Conservation (phyloP, 345 rosid species). For the Salix purpurea region DNA sequence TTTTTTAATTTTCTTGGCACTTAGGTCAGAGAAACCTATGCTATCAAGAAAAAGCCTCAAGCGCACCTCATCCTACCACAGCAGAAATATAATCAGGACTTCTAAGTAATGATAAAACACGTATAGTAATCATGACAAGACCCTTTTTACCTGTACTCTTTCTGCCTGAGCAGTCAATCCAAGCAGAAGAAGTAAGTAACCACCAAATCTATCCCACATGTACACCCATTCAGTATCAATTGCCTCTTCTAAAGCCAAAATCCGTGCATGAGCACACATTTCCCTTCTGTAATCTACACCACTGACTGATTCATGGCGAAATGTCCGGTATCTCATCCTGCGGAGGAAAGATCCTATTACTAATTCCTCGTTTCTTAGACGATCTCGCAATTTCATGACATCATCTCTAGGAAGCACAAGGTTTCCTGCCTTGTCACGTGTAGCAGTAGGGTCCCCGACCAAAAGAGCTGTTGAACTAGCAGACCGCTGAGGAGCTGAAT, state of each 20-base stretch:
- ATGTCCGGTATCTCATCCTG: constrained; percentile 58
- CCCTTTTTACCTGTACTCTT: constrained; percentile 71
- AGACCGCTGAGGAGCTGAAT: constrained; percentile 98
- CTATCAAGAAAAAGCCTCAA: constrained; percentile 96
- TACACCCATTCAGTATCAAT: constrained; percentile 99
- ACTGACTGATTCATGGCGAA: constrained; percentile 50
- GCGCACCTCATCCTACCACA: constrained; percentile 90
- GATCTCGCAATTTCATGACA: constrained; percentile 95
- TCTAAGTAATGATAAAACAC: constrained; percentile 3
- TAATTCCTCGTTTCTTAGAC: constrained; percentile 89
- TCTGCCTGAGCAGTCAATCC: constrained; percentile 99
- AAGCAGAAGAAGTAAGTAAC: constrained; percentile 85
- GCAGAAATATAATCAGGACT: neutral
- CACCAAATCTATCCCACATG: constrained; percentile 99
- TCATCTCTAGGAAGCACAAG: constrained; percentile 98
- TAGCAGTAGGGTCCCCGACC: constrained; percentile 90
- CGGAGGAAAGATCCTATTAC: constrained; percentile 70
- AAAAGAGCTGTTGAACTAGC: constrained; percentile 99
- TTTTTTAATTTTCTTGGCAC: constrained; percentile 95
- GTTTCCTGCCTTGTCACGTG: constrained; percentile 95
- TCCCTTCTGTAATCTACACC: constrained; percentile 84
- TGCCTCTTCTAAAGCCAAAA: constrained; percentile 97
- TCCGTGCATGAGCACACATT: constrained; percentile 98
- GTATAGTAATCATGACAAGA: neutral
- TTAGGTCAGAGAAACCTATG: constrained; percentile 93